Evolutionary conservation across 164 flowering plant genomes (phyloP).

Genomic region (Protea cynaroides): DNA sequence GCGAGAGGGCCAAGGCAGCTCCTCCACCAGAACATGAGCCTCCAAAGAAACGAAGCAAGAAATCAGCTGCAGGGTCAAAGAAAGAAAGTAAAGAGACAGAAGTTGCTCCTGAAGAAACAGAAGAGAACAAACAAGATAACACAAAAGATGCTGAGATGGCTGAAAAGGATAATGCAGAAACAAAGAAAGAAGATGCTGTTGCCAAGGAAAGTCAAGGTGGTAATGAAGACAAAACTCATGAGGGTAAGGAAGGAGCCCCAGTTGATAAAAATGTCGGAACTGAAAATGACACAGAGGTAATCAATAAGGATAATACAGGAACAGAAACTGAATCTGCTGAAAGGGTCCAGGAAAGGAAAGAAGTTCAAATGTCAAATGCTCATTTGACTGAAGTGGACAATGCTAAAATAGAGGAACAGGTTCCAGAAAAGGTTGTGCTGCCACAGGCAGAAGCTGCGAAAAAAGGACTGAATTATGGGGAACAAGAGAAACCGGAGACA

Average conservation of each 20-base stretch:
- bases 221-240: slow-evolving; percentile 13
- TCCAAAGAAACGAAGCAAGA: slow-evolving; percentile 42
- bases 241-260: slow-evolving; percentile 9
- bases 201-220: slow-evolving; percentile 10
- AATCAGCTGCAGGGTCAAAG: slow-evolving; percentile 31
- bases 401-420: neutral
- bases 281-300: slow-evolving; percentile 12
- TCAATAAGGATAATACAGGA: slow-evolving; percentile 14
- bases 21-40: slow-evolving; percentile 41
- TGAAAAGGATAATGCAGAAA: slow-evolving; percentile 29
- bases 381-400: neutral
- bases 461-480: slow-evolving; percentile 10
- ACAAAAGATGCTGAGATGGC: slow-evolving; percentile 28
- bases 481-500: slow-evolving; percentile 20
- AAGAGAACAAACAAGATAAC: slow-evolving; percentile 28
- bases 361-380: neutral
- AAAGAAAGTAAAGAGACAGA: slow-evolving; percentile 34
- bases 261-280: slow-evolving; percentile 6
- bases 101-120: slow-evolving; percentile 19
- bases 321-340: slow-evolving; percentile 2
- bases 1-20: slow-evolving; percentile 58
- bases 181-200: slow-evolving; percentile 11
- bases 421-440: neutral
- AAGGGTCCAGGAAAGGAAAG: neutral
- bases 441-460: slow-evolving; percentile 11